Percentiles rank a stretch among this genome's conserved stretches.
phyloP scores from a whole-genome alignment of 2,329 filamentous ascomycete species.

The Ophiocordyceps australis region DNA sequence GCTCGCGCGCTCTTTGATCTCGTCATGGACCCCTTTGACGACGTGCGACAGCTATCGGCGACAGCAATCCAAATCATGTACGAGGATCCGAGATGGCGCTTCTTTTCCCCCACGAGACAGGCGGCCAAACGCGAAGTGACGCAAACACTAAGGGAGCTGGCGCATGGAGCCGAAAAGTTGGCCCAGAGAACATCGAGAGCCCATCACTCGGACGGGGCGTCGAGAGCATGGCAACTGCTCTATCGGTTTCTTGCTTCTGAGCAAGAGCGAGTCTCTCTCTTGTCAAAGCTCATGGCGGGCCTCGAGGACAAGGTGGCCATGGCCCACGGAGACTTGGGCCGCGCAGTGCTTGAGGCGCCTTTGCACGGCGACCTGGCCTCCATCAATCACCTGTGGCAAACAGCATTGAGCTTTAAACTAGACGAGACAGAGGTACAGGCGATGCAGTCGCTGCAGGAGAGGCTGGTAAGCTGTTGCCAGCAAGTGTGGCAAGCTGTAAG shows the following conservation, averaged over 20 bases:
- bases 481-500: conserved; percentile 64
- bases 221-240: conserved; percentile 54
- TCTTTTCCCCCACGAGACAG: conserved; percentile 6
- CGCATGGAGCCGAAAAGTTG: conserved; percentile 31
- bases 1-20: conserved; percentile 56
- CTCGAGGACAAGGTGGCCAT: conserved; percentile 46
- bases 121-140: conserved; percentile 4
- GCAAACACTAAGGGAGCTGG: conserved; percentile 24
- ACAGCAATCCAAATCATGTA: conserved; percentile 30
- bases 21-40: conserved; percentile 79
- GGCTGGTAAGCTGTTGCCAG: conserved; percentile 41
- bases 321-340: conserved; percentile 46
- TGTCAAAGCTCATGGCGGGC: conserved; percentile 37
- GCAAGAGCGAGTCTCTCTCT: conserved; percentile 26
- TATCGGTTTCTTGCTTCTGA: conserved; percentile 34
- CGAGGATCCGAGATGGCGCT: conserved; percentile 15
- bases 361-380: conserved; percentile 55
- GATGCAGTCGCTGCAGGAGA: conserved; percentile 25
- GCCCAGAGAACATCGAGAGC: conserved; percentile 62
- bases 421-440: conserved; percentile 14
- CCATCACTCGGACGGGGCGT: conserved; percentile 84
- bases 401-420: conserved; percentile 23
- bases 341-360: conserved; percentile 46
- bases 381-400: conserved; percentile 37
- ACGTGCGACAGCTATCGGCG: conserved; percentile 50